Conservation (phyloP, 2,329 filamentous ascomycete species). For the Bipolaris gigantea region DNA sequence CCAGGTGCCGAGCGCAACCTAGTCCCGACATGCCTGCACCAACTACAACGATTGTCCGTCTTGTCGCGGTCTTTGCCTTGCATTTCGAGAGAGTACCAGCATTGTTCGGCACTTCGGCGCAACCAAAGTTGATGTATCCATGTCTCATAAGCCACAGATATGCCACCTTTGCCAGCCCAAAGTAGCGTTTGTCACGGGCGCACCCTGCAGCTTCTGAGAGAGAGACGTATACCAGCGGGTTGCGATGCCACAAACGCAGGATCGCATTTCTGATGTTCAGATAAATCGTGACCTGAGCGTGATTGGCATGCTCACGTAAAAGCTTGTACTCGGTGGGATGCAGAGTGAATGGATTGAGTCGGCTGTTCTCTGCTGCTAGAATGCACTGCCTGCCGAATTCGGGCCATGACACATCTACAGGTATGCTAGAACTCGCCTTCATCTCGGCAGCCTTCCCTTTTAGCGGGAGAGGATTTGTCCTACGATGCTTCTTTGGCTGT, state of each 20-base stretch:
- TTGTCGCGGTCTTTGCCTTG: conserved; percentile 52
- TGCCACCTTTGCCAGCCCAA: conserved; percentile 82
- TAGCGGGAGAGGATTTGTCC: conserved; percentile 19
- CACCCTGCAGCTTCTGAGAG: conserved; percentile 87
- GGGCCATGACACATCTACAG: conserved; percentile 67
- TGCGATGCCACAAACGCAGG: conserved; percentile 83
- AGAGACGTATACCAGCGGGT: conserved; percentile 79
- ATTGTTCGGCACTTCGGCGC: conserved; percentile 68
- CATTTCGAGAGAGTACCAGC: conserved; percentile 39
- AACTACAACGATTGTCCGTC: conserved; percentile 80
- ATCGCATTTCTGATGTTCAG: conserved; percentile 96
- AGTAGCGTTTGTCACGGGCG: conserved; percentile 84
- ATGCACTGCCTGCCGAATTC: conserved; percentile 93
- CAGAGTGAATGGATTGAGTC: conserved; percentile 85
- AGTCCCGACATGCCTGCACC: conserved; percentile 94
- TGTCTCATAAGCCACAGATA: conserved; percentile 90
- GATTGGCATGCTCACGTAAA: conserved; percentile 78
- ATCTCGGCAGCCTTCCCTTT: conserved; percentile 33
- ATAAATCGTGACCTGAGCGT: conserved; percentile 90
- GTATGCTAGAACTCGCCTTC: conserved; percentile 78
- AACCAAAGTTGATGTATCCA: conserved; percentile 97
- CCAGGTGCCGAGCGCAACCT: conserved; percentile 87
- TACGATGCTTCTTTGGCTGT: conserved; percentile 20
- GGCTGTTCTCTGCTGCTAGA: conserved; percentile 82
- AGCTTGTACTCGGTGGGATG: conserved; percentile 83